Evolutionary conservation across 2,329 filamentous ascomycete species (phyloP), one percentile per base, ranked within the genome.

Genomic region (Tolypocladium capitatum): DNA sequence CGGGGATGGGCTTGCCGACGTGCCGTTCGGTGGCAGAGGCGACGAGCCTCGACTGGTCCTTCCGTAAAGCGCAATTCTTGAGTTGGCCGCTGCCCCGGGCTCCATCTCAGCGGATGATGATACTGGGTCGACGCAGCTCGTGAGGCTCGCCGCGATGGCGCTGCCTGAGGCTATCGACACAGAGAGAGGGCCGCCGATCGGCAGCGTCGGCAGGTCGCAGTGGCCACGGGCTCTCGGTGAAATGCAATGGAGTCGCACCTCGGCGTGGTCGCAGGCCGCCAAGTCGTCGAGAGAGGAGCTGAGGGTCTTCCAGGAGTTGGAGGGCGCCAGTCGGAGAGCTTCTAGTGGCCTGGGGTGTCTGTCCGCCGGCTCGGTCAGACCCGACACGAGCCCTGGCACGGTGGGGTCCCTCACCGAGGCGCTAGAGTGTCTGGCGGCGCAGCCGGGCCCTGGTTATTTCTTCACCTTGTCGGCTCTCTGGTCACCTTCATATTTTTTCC

Each of bases 41-140:
- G 50, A 48, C 24, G 44, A 33, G 43, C 46, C 51, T 50, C 48
- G 51, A 35, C 51, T 45, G 52, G 47, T 55, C 31, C 54, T 49
- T 49, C 45, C 51, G 49, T 46, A 31, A 28, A 38, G 49, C 38
- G 49, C 49, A 43, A 43, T 46, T 35, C 11, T 47, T 18, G 31
- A 33, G 13, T 14, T 8, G n/a, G 30, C 35, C 5, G 43, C 43
- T 42, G 43, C 44, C 49, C 57, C 58, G 56, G 60, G 57, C 63
- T 67, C 67, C 67, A 69, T 69, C 63, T 64, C 67, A 60, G 60
- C 60, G 53, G 56, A 55, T 55, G 50, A 51, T 51, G 58, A 51
- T 51, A 49, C 50, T 48, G 45, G 49, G 56, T 48, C 48, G 51
- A 54, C 21, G 33, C 27, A 33, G 43, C 42, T 50, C 46, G 28